phyloP scores from a whole-genome alignment of 2,329 filamentous ascomycete genomes.

The Diaporthe aspalathi region DNA sequence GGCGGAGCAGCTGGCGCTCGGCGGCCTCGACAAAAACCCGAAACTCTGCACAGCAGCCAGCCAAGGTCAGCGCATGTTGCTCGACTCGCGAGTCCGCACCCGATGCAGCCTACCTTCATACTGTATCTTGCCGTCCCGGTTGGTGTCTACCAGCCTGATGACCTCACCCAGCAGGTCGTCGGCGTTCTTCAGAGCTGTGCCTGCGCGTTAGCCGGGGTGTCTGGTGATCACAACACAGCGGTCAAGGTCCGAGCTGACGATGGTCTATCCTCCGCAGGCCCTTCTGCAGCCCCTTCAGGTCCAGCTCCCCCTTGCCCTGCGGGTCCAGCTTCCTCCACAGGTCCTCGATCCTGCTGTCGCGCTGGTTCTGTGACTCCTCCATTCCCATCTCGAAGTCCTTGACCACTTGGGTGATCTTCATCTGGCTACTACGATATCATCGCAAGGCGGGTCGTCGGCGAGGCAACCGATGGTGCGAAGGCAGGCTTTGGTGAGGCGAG shows the following conservation, averaged over 20 bases:
- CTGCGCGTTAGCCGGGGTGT: conserved; percentile 29
- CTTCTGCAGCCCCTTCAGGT: conserved; percentile 84
- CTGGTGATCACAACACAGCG: conserved; percentile 16
- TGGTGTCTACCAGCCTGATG: conserved; percentile 82
- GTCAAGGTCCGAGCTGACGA: conserved; percentile 64
- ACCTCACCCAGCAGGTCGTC: conserved; percentile 85
- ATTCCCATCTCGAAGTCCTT: conserved; percentile 71
- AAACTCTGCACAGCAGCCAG: conserved; percentile 74
- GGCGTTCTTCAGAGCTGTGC: conserved; percentile 84
- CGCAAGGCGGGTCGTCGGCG: conserved; percentile 44
- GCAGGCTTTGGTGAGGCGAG: neutral
- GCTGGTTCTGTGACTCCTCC: conserved; percentile 80
- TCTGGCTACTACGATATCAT: conserved; percentile 53
- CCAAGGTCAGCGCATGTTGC: conserved; percentile 29
- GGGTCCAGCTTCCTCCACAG: conserved; percentile 88
- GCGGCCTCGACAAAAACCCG: conserved; percentile 87
- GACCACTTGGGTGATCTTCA: conserved; percentile 63
- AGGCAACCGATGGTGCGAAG: neutral
- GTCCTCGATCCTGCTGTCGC: conserved; percentile 83
- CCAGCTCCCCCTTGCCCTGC: conserved; percentile 80
- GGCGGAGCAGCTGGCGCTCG: conserved; percentile 81
- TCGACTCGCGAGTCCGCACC: neutral
- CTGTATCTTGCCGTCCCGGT: conserved; percentile 89
- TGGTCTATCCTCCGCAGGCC: conserved; percentile 92
- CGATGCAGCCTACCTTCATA: conserved; percentile 76